phyloP scores from a whole-genome alignment of 106 monocot genomes.

The Dioscorea alata region DNA sequence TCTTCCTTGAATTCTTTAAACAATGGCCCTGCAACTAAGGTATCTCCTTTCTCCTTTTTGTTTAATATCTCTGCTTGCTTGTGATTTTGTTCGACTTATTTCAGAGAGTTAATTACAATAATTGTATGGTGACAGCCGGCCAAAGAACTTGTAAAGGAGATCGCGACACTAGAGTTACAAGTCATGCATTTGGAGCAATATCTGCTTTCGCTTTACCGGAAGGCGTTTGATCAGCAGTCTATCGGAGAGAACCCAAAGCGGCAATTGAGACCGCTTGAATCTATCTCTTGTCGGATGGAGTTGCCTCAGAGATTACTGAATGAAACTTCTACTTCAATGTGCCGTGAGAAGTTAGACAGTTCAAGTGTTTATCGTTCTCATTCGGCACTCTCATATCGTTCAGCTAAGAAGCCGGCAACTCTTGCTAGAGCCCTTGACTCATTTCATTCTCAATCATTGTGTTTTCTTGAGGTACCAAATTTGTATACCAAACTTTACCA shows the following conservation, averaged over 20 bases:
- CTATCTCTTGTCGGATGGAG: slow-evolving; percentile 9
- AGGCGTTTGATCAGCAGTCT: slow-evolving; percentile 55
- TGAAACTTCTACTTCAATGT: slow-evolving; percentile 13
- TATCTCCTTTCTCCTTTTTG: slow-evolving; percentile 5
- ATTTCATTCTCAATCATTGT: slow-evolving; percentile 75
- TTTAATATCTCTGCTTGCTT: neutral
- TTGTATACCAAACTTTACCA: neutral
- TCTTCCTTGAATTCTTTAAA: slow-evolving; percentile 23
- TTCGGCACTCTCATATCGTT: slow-evolving; percentile 64
- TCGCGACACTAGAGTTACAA: slow-evolving; percentile 55
- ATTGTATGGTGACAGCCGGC: slow-evolving; percentile 34
- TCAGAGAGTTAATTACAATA: too few species aligned
- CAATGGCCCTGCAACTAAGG: slow-evolving; percentile 48
- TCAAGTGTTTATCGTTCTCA: slow-evolving; percentile 45
- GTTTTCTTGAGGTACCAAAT: slow-evolving; percentile 49
- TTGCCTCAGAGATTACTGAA: slow-evolving; percentile 22
- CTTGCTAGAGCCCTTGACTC: slow-evolving; percentile 48
- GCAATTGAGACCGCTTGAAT: slow-evolving; percentile 12
- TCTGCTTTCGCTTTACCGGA: slow-evolving; percentile 56
- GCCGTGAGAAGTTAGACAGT: slow-evolving; percentile 18
- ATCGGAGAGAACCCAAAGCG: slow-evolving; percentile 13
- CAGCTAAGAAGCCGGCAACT: slow-evolving; percentile 43
- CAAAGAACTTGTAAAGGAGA: slow-evolving; percentile 58
- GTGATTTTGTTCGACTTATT: neutral
- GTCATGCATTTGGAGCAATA: slow-evolving; percentile 64